A percentile compares a stretch with the other conserved stretches of the same genome.
phyloP scores from a whole-genome alignment of 1,284 basidiomycete genomes.

The Tremellales sp. region DNA sequence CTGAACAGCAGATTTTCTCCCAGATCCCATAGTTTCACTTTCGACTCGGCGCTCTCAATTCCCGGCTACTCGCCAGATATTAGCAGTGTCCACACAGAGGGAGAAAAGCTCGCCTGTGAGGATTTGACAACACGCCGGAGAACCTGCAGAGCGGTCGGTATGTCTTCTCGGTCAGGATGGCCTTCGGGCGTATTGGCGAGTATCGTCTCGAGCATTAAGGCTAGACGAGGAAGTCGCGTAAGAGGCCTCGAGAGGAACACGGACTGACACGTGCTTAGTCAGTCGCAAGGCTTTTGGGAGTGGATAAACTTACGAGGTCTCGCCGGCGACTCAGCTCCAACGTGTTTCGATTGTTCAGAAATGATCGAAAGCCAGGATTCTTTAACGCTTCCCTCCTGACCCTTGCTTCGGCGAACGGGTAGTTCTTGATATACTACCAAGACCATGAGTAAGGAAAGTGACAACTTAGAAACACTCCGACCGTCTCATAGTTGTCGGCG shows the following conservation, averaged over 20 bases:
- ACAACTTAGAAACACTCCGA: slow-evolving; percentile 27
- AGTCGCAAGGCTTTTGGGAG: not conserved
- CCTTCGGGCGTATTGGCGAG: slow-evolving; percentile 57
- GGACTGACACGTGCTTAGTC: slow-evolving; percentile 51
- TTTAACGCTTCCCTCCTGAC: slow-evolving; percentile 66
- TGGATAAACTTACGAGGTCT: slow-evolving; percentile 49
- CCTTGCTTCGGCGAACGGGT: slow-evolving; percentile 70
- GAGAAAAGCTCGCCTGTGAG: slow-evolving; percentile 55
- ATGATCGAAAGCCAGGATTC: slow-evolving; percentile 62
- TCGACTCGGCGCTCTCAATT: slow-evolving; percentile 73
- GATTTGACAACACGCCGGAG: slow-evolving; percentile 22
- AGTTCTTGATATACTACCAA: slow-evolving; percentile 54
- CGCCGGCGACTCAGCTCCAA: slow-evolving; percentile 68
- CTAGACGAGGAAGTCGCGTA: slow-evolving; percentile 71
- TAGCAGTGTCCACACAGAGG: slow-evolving; percentile 60
- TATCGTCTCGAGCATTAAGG: slow-evolving; percentile 66
- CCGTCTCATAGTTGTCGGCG: slow-evolving; percentile 30
- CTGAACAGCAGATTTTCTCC: slow-evolving; percentile 67
- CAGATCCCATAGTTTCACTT: slow-evolving; percentile 74
- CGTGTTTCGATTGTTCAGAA: slow-evolving; percentile 60
- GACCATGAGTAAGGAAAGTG: slow-evolving; percentile 2
- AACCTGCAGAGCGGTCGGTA: slow-evolving; percentile 26
- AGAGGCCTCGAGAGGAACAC: slow-evolving; percentile 77
- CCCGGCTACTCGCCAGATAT: slow-evolving; percentile 63
- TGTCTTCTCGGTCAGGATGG: slow-evolving; percentile 43